A percentile compares a stretch with the other conserved stretches of the same genome.
Evolutionary conservation across 2,329 filamentous ascomycete species (phyloP).

Genomic region (Beauveria sp.): DNA sequence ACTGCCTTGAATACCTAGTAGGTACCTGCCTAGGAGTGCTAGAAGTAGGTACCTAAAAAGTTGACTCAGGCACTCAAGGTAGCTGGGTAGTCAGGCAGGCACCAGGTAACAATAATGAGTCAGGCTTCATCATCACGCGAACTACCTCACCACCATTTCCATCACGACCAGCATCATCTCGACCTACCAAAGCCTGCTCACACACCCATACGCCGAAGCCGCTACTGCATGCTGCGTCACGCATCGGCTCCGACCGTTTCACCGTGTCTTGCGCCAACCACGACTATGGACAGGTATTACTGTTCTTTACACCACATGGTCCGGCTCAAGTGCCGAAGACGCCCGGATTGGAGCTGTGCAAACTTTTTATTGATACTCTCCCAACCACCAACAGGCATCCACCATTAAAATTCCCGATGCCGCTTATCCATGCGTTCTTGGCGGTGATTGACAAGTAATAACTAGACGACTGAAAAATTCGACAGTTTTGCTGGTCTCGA

Average conservation of each 20-base stretch:
- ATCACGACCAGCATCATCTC: background rate
- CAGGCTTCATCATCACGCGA: too few relatives aligned
- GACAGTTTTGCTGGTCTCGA: background rate
- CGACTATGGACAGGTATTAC: background rate
- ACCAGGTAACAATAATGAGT: too few relatives aligned
- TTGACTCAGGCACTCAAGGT: too few relatives aligned
- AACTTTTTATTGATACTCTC: background rate
- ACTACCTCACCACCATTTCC: background rate
- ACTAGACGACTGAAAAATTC: background rate
- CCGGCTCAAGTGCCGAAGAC: background rate
- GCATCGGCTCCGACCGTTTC: background rate
- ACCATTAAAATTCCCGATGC: background rate
- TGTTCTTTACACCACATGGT: background rate
- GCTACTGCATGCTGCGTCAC: background rate
- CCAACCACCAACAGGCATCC: background rate
- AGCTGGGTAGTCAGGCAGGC: too few relatives aligned
- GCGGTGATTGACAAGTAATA: background rate
- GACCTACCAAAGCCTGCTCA: too few relatives aligned
- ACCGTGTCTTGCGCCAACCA: background rate
- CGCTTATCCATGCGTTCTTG: background rate
- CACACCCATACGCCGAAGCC: background rate
- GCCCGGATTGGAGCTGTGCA: background rate
- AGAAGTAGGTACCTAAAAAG: too few relatives aligned
- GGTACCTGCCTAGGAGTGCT: too few relatives aligned
- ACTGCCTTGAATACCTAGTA: too few relatives aligned